Conservation (phyloP, 75 land plant species). For the Pinus taeda region DNA sequence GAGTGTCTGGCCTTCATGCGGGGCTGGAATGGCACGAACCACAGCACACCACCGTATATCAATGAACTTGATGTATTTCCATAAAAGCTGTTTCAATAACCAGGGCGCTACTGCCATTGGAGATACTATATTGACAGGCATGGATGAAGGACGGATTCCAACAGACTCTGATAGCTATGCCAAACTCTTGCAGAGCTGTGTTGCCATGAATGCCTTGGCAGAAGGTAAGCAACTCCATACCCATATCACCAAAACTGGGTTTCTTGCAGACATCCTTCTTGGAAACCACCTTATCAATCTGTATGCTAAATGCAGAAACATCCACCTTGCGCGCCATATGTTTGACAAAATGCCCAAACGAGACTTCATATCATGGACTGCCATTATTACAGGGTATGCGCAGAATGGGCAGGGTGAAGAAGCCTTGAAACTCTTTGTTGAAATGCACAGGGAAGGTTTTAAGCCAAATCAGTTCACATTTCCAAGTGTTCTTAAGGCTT, state of each 20-base stretch:
- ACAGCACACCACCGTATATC: no score
- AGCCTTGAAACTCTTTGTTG: conserved; percentile 24
- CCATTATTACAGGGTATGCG: conserved; percentile 39
- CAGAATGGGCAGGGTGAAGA: conserved; percentile 21
- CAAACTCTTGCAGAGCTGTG: conserved; percentile 39
- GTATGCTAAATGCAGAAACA: conserved; percentile 61
- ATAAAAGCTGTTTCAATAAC: no score
- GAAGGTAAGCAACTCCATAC: conserved; percentile 36
- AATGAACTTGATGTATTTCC: no score
- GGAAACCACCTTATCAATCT: conserved; percentile 52
- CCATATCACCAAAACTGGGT: conserved; percentile 21
- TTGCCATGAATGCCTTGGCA: conserved; percentile 26
- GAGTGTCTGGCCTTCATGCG: no score
- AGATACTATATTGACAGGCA: no score
- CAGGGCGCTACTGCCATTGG: no score
- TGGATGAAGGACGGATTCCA: no score
- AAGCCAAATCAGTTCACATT: conserved; percentile 34
- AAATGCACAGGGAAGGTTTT: conserved; percentile 37
- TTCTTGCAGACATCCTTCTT: conserved; percentile 25
- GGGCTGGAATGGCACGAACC: no score
- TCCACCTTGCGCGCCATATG: conserved; percentile 37
- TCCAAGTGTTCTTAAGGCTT: conserved; percentile 33
- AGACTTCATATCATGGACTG: conserved; percentile 30
- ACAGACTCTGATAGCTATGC: conserved; percentile 23
- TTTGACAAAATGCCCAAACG: conserved; percentile 49